Evolutionary conservation across 257 asterid species (phyloP), one percentile per base, ranked within the genome.

Genomic region (Paulownia fortunei): DNA sequence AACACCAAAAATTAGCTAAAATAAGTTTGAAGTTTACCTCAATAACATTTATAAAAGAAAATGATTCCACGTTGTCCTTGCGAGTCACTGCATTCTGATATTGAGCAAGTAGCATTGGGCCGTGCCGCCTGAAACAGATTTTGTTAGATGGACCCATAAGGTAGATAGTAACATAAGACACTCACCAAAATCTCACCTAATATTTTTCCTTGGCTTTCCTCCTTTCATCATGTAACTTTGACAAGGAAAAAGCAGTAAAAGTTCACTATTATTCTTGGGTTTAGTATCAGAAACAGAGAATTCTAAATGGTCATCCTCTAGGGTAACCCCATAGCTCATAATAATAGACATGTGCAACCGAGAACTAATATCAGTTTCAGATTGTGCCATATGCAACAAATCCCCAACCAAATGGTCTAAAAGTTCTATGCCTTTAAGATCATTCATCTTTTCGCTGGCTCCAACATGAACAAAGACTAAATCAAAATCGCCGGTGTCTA

Each of bases 71-170:
- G 86, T 42, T 79, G 82, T 96, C 99, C 85, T 80, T 87, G 64
- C 98, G 97, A 13, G 98, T 96, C 49, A 90, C 97, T 63, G 90
- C 98, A 74, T 80, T 84, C 92, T 96, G 99, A 87, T 89, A 89
- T 78, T 93, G 99, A 52, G 97, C 97, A 83, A 87, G 78, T 74
- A 93, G 85, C 89, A 96, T 89, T 4, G 97, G 99, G 42, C 90
- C 79, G 64, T 84, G 80, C 10, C 66, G 76, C 90, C 99, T 95
- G 88, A 58, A 62, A 84, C 60, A 42, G 16, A 69, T 34, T n/a
- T 30, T 19, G 46, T 85, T 47, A 87, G 69, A 73, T 24, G 51
- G 75, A 62, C 72, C 18, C n/a, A 32, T 13, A 27, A 27, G 58
- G 23, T 5, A 11, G 37, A 47, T 9, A 37, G n/a, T 15, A 72